Percentiles rank a stretch among this genome's conserved stretches.
Conservation (phyloP, 139 green algal species). For the Pleodorina starrii region DNA sequence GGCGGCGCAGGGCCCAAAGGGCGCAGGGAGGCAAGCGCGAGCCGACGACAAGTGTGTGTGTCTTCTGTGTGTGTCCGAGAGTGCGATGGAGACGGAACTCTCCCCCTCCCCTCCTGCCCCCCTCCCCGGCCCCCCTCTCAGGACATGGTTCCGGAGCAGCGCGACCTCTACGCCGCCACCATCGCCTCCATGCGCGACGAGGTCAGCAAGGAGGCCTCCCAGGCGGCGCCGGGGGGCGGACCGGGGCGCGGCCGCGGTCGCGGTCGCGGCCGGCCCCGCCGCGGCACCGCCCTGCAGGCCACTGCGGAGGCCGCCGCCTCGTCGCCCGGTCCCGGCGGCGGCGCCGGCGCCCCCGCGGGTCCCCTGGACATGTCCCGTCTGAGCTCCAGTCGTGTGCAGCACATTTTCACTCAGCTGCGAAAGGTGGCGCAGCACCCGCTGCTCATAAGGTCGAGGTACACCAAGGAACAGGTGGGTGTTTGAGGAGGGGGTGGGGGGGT, state of each 20-base stretch:
- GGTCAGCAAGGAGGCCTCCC: slow-evolving; percentile 13
- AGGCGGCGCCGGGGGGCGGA: neutral
- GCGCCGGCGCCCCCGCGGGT: neutral
- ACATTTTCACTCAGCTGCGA: slow-evolving; percentile 94
- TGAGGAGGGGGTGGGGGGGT: neutral
- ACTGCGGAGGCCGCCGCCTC: neutral
- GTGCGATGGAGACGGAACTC: no score
- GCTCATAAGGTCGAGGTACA: slow-evolving; percentile 85
- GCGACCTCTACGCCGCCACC: slow-evolving; percentile 10
- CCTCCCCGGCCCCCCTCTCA: neutral
- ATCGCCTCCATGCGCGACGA: slow-evolving; percentile 30
- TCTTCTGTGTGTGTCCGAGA: no score
- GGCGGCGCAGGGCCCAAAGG: no score
- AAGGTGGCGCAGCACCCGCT: slow-evolving; percentile 96
- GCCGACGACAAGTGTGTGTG: no score
- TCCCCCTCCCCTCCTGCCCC: neutral
- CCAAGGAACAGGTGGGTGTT: slow-evolving; percentile 68
- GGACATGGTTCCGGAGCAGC: slow-evolving; percentile 36
- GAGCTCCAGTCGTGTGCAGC: slow-evolving; percentile 79
- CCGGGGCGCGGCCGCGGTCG: slow-evolving; percentile 20
- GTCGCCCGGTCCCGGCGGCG: neutral
- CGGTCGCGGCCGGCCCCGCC: slow-evolving; percentile 13
- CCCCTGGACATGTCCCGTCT: slow-evolving; percentile 45
- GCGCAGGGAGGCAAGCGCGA: no score
- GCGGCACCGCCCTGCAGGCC: neutral